Evolutionary conservation across 805 yeast species (phyloP).

Genomic region (Saccharomyces jurei): DNA sequence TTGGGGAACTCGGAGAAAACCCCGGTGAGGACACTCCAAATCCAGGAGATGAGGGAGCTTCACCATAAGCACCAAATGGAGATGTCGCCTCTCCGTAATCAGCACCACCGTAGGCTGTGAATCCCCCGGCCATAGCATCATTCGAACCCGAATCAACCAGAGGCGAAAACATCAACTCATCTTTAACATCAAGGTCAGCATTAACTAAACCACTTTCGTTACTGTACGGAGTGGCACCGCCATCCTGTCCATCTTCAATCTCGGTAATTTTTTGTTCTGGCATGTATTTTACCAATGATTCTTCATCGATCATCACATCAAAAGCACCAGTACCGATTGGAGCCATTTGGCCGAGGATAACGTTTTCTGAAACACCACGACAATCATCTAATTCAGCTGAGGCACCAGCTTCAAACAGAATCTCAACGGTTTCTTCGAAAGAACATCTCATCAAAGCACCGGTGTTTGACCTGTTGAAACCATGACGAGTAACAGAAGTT

Average conservation of each 20-base stretch:
- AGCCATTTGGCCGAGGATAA: conserved; percentile 95
- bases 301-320: conserved; percentile 90
- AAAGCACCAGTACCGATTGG: conserved; percentile 98
- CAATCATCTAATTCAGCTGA: conserved; percentile 97
- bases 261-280: conserved; percentile 35
- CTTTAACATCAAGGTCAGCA: conserved; percentile 53
- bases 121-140: conserved; percentile 70
- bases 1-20: conserved; percentile 69
- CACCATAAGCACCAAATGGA: conserved; percentile 42
- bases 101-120: conserved; percentile 82
- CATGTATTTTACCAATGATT: conserved; percentile 52
- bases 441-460: conserved; percentile 99
- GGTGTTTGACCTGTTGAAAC: conserved; percentile 96
- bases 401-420: conserved; percentile 94
- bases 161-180: conserved; percentile 87
- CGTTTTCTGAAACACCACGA: conserved; percentile 96
- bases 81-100: conserved; percentile 53
- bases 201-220: conserved; percentile 52
- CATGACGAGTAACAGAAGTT: conserved; percentile 99
- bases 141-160: conserved; percentile 76
- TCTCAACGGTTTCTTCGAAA: conserved; percentile 98
- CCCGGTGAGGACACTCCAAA: conserved; percentile 58
- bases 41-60: conserved; percentile 53
- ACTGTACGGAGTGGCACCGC: conserved; percentile 90
- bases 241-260: conserved; percentile 46